Base-by-base conservation (phyloP, 2,329 filamentous ascomycete species). In the Sporothrix mexicana region DNA sequence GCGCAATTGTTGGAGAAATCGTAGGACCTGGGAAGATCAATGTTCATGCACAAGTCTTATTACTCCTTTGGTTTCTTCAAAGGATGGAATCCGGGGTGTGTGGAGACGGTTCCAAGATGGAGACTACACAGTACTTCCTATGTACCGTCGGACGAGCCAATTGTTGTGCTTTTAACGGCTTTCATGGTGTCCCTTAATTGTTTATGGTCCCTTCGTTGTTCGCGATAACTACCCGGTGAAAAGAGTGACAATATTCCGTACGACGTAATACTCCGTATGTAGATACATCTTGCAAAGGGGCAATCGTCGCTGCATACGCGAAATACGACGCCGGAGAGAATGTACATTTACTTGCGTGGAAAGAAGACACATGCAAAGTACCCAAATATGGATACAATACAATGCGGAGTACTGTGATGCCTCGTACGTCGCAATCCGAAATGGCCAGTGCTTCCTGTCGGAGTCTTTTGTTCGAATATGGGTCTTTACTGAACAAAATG, bases 1-100 rank as follows among this genome's bases (percentile, higher is more conserved):
- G 43, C 57, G 57, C n/a, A 59, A 59, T 59, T 59, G 55, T 59
- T 36, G 55, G 55, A 62, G 57, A 62, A 62, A 43, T 62, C 57
- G 30, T 41, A 30, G 57, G 51, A 55, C 51, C 30, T 25, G 20
- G 51, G 13, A 62, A 36, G 30, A 43, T 36, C 30, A 62, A 20
- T 17, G 55, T 45, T 64, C 3, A 23, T 64, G 59, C 59, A 43
- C 17, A 36, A 36, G 30, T 36, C 30, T 36, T 36, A 45, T 62
- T 45, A n/a, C 15, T 20, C 36, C 23, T 25, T 66, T 1, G 30
- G 30, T 36, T 36, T 36, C 30, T 36, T 36, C 30, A 36, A 36
- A 13, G 51, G 20, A 43, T n/a, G 41, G n/a, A 64, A 66, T 66
- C 41, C 61, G 61, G 61, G 61, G 61, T 66, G 61, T 17, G 61